These are phyloP conservation scores for Xenoacremonium recifei DNA, from an alignment of 2,329 filamentous ascomycete species.

Conservation along the genomic window DNA sequence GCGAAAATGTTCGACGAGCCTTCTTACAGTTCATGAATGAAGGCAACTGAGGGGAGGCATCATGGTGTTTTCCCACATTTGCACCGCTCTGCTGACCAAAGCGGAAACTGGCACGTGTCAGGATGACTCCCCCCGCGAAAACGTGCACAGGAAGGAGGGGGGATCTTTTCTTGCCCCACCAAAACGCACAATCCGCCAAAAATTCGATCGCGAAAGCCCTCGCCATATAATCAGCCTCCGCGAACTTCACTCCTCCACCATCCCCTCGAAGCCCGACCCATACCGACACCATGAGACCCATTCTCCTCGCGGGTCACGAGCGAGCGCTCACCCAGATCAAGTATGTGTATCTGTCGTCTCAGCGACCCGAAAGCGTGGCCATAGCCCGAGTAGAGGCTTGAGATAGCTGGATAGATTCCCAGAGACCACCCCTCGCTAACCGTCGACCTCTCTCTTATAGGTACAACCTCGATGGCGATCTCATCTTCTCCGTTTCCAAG, in stretches of 20 bases:
- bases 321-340: conserved; percentile 93
- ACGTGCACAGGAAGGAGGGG: too few relatives aligned
- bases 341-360: conserved; percentile 45
- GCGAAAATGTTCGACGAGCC: neutral
- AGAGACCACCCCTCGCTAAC: conserved; percentile 12
- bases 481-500: conserved; percentile 94
- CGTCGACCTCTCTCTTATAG: conserved; percentile 37
- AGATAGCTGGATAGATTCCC: too few relatives aligned
- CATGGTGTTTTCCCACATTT: conserved; percentile 1
- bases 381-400: too few relatives aligned
- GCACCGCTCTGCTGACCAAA: conserved; percentile 8
- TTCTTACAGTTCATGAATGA: neutral
- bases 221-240: conserved; percentile 30
- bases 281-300: conserved; percentile 80
- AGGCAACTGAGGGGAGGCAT: conserved; percentile 4
- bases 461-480: conserved; percentile 92
- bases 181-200: conserved; percentile 47
- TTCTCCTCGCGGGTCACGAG: conserved; percentile 94
- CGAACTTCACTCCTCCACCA: conserved; percentile 28
- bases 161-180: conserved; percentile 38
- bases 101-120: conserved; percentile 6
- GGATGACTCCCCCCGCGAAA: conserved; percentile 8
- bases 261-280: conserved; percentile 26
- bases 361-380: too few relatives aligned
- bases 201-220: conserved; percentile 38